Conservation (phyloP, 169 alveolate species). For the Plasmodium billcollinsi region DNA sequence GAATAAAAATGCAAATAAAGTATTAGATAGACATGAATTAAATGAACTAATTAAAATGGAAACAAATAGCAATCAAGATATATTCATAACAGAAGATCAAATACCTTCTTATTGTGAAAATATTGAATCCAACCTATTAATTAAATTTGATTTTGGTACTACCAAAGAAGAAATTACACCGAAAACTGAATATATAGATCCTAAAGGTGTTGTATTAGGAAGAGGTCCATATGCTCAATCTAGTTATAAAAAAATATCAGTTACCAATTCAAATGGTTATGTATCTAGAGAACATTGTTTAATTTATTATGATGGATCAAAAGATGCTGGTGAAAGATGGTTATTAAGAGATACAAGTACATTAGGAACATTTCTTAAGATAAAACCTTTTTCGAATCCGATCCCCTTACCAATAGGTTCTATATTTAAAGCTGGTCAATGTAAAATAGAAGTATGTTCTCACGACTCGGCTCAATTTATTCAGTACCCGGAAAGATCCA, state of each 20-base stretch:
- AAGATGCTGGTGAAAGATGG: constrained; percentile 88
- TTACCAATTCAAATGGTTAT: constrained; percentile 91
- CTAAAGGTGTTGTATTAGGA: constrained; percentile 89
- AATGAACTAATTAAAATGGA: constrained; percentile 48
- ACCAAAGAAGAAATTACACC: constrained; percentile 54
- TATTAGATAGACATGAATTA: constrained; percentile 71
- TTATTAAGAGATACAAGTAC: constrained; percentile 89
- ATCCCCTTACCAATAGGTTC: constrained; percentile 86
- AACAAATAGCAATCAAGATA: constrained; percentile 25
- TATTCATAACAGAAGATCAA: constrained; percentile 12
- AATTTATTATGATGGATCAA: constrained; percentile 89
- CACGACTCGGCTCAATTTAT: constrained; percentile 71
- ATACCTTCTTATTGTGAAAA: constrained; percentile 49
- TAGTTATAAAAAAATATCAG: constrained; percentile 84
- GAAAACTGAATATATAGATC: constrained; percentile 84
- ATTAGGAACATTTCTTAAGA: constrained; percentile 90
- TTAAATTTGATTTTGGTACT: constrained; percentile 67
- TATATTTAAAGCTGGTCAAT: constrained; percentile 92
- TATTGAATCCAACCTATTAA: constrained; percentile 43
- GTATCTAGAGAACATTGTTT: constrained; percentile 93
- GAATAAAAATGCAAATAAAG: constrained; percentile 80
- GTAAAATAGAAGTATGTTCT: constrained; percentile 88
- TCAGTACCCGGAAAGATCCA: constrained; percentile 75
- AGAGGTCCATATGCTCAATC: constrained; percentile 90
- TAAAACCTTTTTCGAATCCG: constrained; percentile 89